Base-by-base conservation (phyloP, 805 yeast genomes). In the Candida montana region DNA sequence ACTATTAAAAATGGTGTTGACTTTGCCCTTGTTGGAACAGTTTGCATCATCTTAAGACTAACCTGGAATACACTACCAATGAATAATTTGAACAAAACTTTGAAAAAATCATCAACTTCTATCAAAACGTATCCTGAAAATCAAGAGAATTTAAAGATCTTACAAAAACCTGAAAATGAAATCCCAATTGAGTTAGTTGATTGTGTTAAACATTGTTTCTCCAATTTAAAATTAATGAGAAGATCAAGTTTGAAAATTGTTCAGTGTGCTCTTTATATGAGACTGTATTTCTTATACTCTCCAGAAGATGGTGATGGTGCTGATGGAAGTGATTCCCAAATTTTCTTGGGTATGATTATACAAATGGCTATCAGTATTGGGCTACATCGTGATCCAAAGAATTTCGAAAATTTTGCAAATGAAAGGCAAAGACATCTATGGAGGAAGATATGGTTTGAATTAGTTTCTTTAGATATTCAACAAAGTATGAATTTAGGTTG, bases 351-450 rank as follows among this genome's bases (percentile, higher is more conserved):
- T 1, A 69, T 77, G 60, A 64, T 79, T 24, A 61, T 79, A 13
- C 86, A 80, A 52, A 78, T 82, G 83, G 85, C 82, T 0, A 68
- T 75, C 40, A 70, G 81, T 30, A 69, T 81, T 48, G 90, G 89
- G 0, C 54, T 82, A 20, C 81, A 82, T 54, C 67, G 88, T 50
- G 89, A 82, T 48, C 88, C 89, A 1, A 71, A 68, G 35, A 64
- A 65, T 31, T 76, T 77, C 49, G 68, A 71, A 12, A 70, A 68
- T 45, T 58, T 68, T 38, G 63, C 61, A 24, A 59, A 64, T 21
- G 69, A 63, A 32, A 57, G 57, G 36, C 60, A 64, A 40, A 61
- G 69, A 41, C 76, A 77, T 47, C 57, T 78, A 7, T 68, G 81
- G 71, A 63, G 85, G 46, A 79, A 79, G 49, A 64, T 77, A 1